A percentile compares a stretch with the other conserved stretches of the same genome.
phyloP scores from a whole-genome alignment of 73 alveolate species.

The Stentor coeruleus region DNA sequence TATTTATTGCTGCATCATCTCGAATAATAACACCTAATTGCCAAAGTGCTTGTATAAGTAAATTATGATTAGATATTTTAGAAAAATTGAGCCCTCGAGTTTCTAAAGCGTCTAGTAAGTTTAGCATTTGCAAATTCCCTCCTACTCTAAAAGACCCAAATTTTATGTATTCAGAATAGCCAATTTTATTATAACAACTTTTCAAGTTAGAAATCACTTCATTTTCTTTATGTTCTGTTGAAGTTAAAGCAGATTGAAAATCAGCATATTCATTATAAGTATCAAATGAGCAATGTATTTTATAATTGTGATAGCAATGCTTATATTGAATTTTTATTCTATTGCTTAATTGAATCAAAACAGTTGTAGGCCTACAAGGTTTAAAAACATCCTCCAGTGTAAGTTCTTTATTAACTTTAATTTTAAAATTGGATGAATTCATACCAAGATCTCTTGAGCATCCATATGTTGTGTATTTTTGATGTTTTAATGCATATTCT shows the following conservation, averaged over 20 bases:
- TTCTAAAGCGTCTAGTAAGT: not conserved
- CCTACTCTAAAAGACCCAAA: not conserved
- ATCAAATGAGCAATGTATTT: not conserved
- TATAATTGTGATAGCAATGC: not conserved
- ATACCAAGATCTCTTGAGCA: not conserved
- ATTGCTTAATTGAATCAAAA: not conserved
- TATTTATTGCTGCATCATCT: no score
- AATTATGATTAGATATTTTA: not conserved
- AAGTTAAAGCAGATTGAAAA: not conserved
- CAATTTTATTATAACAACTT: not conserved
- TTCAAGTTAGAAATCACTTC: not conserved
- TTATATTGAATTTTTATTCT: no score
- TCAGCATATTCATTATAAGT: not conserved
- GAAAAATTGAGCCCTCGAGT: not conserved
- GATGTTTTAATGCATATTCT: not conserved
- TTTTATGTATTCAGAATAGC: not conserved
- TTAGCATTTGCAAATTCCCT: not conserved
- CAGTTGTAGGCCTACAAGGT: not conserved
- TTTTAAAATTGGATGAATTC: not conserved
- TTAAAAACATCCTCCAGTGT: not conserved
- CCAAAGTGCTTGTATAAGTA: not conserved
- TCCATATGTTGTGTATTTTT: not conserved
- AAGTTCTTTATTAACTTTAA: not conserved
- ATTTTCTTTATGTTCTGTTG: not conserved
- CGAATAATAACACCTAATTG: no score